phyloP scores from a whole-genome alignment of 1,284 basidiomycete species.

The Melanopsichium pennsylvanicum region DNA sequence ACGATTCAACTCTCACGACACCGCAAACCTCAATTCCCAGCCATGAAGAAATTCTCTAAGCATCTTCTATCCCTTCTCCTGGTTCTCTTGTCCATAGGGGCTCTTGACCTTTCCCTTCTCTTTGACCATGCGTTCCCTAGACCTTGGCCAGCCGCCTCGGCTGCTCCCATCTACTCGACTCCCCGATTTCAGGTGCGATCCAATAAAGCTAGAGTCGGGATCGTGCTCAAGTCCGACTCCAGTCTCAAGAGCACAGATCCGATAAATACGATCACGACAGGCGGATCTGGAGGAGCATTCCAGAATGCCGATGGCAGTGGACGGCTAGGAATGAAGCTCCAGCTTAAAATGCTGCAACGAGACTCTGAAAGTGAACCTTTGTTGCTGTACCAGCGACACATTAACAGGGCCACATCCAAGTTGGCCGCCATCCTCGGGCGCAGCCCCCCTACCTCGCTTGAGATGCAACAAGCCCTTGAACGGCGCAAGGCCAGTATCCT shows the following conservation, averaged over 20 bases:
- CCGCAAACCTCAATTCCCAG: no score
- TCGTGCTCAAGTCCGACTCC: constrained; percentile 31
- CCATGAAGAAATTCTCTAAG: constrained; percentile 41
- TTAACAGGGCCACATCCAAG: constrained; percentile 51
- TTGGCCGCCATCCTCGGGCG: constrained; percentile 42
- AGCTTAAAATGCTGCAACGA: constrained; percentile 32
- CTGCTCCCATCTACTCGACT: constrained; percentile 7
- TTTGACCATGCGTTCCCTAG: constrained; percentile 4
- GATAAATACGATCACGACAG: constrained; percentile 16
- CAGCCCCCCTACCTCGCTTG: constrained; percentile 15
- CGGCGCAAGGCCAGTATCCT: constrained; percentile 29
- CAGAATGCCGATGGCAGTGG: constrained; percentile 10
- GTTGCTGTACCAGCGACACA: constrained; percentile 53
- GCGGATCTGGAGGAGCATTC: constrained; percentile 9
- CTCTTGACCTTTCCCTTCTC: constrained; percentile 27
- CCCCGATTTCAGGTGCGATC: background rate
- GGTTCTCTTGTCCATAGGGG: constrained; percentile 46
- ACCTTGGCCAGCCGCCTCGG: constrained; percentile 17
- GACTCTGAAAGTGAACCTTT: constrained; percentile 17
- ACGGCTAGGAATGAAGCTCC: constrained; percentile 42
- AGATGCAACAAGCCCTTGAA: constrained; percentile 29
- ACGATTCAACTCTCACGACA: background rate
- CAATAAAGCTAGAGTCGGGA: constrained; percentile 40
- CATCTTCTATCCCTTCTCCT: constrained; percentile 47
- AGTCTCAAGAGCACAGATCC: background rate